Evolutionary conservation across 2,329 filamentous ascomycete species (phyloP).

Genomic region (Talaromyces rugulosus): DNA sequence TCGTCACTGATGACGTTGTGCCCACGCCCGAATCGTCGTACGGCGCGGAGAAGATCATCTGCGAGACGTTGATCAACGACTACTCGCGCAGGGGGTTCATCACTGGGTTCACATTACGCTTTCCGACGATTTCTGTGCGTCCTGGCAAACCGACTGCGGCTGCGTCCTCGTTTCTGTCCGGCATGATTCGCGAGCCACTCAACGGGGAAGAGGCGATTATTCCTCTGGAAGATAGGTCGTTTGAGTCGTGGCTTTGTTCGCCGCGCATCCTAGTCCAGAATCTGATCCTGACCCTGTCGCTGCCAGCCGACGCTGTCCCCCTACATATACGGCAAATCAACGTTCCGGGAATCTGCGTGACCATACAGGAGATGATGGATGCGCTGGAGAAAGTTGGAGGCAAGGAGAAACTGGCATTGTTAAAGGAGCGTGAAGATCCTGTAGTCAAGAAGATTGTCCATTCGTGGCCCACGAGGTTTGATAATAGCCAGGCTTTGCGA

Average conservation of each 20-base stretch:
- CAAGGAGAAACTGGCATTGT: slow-evolving; percentile 46
- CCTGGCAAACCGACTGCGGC: slow-evolving; percentile 58
- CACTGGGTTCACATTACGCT: slow-evolving; percentile 55
- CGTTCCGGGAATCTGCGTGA: slow-evolving; percentile 52
- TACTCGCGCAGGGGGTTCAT: slow-evolving; percentile 57
- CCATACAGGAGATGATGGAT: slow-evolving; percentile 54
- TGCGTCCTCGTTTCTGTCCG: slow-evolving; percentile 59
- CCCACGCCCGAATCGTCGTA: slow-evolving; percentile 61
- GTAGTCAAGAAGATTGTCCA: slow-evolving; percentile 51
- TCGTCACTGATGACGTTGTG: slow-evolving; percentile 49
- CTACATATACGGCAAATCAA: slow-evolving; percentile 51
- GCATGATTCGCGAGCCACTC: slow-evolving; percentile 62
- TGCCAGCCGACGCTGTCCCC: slow-evolving; percentile 37
- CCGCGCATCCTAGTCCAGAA: slow-evolving; percentile 53
- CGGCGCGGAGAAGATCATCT: slow-evolving; percentile 60
- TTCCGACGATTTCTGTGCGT: slow-evolving; percentile 60
- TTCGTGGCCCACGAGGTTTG: slow-evolving; percentile 55
- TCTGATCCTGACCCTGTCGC: slow-evolving; percentile 47
- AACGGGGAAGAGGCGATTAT: slow-evolving; percentile 52
- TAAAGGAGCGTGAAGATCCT: slow-evolving; percentile 50
- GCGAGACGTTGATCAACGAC: slow-evolving; percentile 60
- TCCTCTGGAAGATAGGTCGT: slow-evolving; percentile 47
- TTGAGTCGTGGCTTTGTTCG: slow-evolving; percentile 53
- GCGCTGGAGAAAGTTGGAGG: slow-evolving; percentile 54
- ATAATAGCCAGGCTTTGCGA: slow-evolving; percentile 48